phyloP scores from a whole-genome alignment of 1,139 yeast species.

The Saccharomyces pastorianus region DNA sequence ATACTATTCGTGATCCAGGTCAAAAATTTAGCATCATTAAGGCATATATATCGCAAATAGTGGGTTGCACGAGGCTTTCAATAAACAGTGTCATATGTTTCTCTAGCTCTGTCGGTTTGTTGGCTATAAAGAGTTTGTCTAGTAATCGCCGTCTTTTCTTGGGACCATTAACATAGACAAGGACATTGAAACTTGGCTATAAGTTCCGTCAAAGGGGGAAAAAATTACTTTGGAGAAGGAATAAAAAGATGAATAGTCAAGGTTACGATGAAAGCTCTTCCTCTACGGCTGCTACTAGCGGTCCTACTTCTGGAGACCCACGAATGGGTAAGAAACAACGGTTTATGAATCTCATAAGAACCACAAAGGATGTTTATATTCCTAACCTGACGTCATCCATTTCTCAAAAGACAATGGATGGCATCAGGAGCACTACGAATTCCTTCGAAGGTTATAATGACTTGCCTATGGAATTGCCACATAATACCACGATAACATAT shows the following conservation, averaged over 20 bases:
- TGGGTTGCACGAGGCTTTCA: conserved; percentile 1
- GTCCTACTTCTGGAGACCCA: background rate
- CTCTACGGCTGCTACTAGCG: background rate
- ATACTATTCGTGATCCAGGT: background rate
- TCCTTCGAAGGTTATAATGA: conserved; percentile 10
- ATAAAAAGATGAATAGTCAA: background rate
- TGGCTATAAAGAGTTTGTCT: conserved; percentile 1
- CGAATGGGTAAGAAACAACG: conserved; percentile 25
- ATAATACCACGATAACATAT: conserved; percentile 35
- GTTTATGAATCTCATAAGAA: conserved; percentile 41
- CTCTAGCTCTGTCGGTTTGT: background rate
- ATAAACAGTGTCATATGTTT: background rate
- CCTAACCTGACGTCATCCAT: conserved; percentile 46
- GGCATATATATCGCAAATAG: background rate
- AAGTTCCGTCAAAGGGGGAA: conserved; percentile 1
- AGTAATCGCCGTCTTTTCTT: background rate
- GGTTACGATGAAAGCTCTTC: background rate
- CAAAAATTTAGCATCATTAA: background rate
- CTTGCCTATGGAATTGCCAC: conserved; percentile 10
- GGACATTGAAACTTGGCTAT: background rate
- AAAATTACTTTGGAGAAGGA: background rate
- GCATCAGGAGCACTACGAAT: conserved; percentile 29
- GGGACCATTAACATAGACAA: background rate
- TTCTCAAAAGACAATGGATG: conserved; percentile 43
- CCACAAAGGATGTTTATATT: conserved; percentile 51